Evolutionary conservation across 2,329 filamentous ascomycete species (phyloP), one percentile per base, ranked within the genome.

Genomic region (Curvularia lunata): DNA sequence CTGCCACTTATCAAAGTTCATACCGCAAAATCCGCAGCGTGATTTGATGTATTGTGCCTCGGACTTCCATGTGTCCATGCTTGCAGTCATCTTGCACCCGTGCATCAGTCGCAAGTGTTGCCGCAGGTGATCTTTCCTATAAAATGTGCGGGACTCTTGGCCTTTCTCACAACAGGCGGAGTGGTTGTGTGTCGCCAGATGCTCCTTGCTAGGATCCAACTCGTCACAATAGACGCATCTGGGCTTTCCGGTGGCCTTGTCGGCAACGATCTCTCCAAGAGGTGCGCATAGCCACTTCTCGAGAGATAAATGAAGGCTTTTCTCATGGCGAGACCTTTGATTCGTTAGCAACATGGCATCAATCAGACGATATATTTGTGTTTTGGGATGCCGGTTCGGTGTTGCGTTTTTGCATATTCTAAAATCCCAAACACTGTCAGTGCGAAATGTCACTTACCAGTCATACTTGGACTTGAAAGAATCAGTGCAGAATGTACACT

Each of bases 141-240:
- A 87, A 69, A 87, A 88, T 0, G 84, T 87, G 34, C 86, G 83
- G 64, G 91, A 88, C 54, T 85, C 82, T 1, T 82, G 62, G 4
- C 84, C 84, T 69, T 89, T 86, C 68, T 92, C 89, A 61, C 86
- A 86, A 71, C 91, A 93, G 13, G 85, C 77, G 32, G 77, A 76
- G 69, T 85, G 85, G 62, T 87, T 86, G 75, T 88, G 86, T 7
- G 77, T 79, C 63, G 86, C 85, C 16, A 87, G 69, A 70, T 88
- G 86, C 13, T 83, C 82, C 23, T 78, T 72, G 7, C 80, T 80
- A 0, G 86, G 85, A 50, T 87, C 80, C 23, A 79, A 65, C 18
- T 77, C 77, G 52, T 82, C 81, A 70, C 86, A 88, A 68, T 86
- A 88, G 1, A 84, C 84, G 69, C 86, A 88, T 48, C 81, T 78